A percentile compares a stretch with the other conserved stretches of the same genome.
Conservation (phyloP, 2,329 filamentous ascomycete genomes). For the Drechslerella dactyloides region DNA sequence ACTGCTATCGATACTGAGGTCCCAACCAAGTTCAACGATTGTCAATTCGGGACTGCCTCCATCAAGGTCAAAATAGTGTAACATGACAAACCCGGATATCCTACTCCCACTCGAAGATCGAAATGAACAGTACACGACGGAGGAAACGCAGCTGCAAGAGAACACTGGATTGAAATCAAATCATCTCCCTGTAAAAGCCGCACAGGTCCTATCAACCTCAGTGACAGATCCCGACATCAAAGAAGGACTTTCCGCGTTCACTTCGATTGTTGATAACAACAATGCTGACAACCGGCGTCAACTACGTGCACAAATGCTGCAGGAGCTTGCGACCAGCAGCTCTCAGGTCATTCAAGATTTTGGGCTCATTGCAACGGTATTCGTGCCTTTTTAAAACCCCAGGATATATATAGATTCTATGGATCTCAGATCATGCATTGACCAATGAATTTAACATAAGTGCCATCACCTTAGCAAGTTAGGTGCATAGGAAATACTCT, state of each 20-base stretch:
- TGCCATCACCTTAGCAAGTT: slow-evolving; percentile 25
- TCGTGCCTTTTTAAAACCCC: not conserved
- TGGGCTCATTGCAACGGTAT: slow-evolving; percentile 33
- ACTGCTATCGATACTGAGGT: no score
- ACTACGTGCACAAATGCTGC: slow-evolving; percentile 24
- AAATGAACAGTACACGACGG: slow-evolving; percentile 23
- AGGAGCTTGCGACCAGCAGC: slow-evolving; percentile 32
- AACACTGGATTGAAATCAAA: slow-evolving; percentile 17
- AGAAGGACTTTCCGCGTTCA: slow-evolving; percentile 35
- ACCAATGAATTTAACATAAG: not conserved
- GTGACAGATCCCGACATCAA: slow-evolving; percentile 43
- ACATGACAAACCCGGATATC: slow-evolving; percentile 30
- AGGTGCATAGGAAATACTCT: slow-evolving; percentile 31
- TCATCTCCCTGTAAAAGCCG: slow-evolving; percentile 26
- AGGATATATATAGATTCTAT: not conserved
- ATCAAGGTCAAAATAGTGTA: not conserved
- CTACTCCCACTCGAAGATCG: slow-evolving; percentile 22
- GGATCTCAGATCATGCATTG: not conserved
- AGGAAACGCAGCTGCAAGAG: slow-evolving; percentile 12
- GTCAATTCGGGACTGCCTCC: no score
- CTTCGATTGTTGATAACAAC: slow-evolving; percentile 32
- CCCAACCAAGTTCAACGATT: no score
- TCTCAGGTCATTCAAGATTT: slow-evolving; percentile 37
- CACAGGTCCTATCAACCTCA: slow-evolving; percentile 35
- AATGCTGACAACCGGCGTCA: slow-evolving; percentile 41